phyloP scores from a whole-genome alignment of 2,329 filamentous ascomycete genomes.

The Botrytis tulipae region DNA sequence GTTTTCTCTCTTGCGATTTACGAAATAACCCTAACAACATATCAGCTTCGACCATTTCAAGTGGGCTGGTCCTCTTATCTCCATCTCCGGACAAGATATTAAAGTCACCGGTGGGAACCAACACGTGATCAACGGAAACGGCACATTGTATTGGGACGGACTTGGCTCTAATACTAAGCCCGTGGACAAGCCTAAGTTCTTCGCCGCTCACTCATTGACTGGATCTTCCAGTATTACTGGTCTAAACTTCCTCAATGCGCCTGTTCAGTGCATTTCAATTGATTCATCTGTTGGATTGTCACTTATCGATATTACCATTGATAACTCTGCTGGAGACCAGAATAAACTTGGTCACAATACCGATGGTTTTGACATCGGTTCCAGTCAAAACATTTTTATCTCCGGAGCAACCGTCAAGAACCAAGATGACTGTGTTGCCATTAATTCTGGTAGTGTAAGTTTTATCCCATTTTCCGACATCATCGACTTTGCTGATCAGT shows the following conservation, averaged over 20 bases:
- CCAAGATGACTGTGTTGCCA: conserved; percentile 59
- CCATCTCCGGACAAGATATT: conserved; percentile 32
- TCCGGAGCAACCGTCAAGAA: conserved; percentile 52
- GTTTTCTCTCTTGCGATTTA: neutral
- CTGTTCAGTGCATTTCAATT: conserved; percentile 51
- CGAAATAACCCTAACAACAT: neutral
- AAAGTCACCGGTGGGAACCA: conserved; percentile 30
- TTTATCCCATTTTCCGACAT: neutral
- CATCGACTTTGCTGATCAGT: neutral
- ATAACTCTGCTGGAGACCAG: conserved; percentile 55
- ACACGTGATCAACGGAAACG: conserved; percentile 52
- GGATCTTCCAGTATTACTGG: conserved; percentile 48
- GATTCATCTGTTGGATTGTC: conserved; percentile 45
- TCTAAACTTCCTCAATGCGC: conserved; percentile 53
- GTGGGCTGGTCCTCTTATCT: conserved; percentile 63
- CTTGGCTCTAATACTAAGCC: conserved; percentile 51
- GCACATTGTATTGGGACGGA: conserved; percentile 53
- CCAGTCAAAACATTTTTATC: conserved; percentile 49
- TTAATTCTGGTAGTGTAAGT: conserved; percentile 51
- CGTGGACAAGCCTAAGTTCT: conserved; percentile 67
- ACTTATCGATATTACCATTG: conserved; percentile 52
- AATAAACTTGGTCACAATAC: conserved; percentile 49
- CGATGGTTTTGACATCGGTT: conserved; percentile 50
- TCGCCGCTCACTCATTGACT: conserved; percentile 52
- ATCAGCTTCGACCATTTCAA: conserved; percentile 59